Evolutionary conservation across 192 early-diverging fungal species (phyloP), one percentile per base, ranked within the genome.

Genomic region (Podila verticillata): DNA sequence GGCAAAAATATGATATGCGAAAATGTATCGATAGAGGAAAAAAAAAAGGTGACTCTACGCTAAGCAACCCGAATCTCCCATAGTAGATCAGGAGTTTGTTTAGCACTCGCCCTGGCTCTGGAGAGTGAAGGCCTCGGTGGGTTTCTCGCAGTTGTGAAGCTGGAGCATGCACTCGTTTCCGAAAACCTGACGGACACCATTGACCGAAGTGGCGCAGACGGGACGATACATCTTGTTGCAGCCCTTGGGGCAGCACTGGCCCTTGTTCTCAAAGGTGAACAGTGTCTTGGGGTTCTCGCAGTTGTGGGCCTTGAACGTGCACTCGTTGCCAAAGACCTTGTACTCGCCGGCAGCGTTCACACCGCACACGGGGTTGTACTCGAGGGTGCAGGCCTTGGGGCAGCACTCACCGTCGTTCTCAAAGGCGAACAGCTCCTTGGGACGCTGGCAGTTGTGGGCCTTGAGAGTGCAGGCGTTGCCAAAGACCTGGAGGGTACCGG

Each of bases 291-390:
- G 51, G 51, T 54, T 54, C 24, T 54, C 51, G 24, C 51, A 54
- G 51, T 54, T 54, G 22, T 54, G 51, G 51, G 22, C 0, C 51
- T 54, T 54, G 51, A 54, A 54, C 1, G 51, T 54, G 51, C 51
- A 54, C 51, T 54, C 51, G 51, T 54, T 54, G 51, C 51, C 51
- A 54, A 54, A 54, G 22, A 26, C 24, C 51, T 54, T 54, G 51
- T 24, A 26, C 7, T n/a, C 51, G 20, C 51, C 51, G 17, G n/a
- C 24, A n/a, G 20, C 24, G 51, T 7, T 24, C 0, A 26, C 24
- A 10, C 51, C 51, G 51, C 51, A 54, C 2, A 54, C 51, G 10
- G 51, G 51, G 5, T 7, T 17, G 7, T 54, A 54, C n/a, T 54
- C 51, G 20, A 2, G 4, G 22, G 51, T 54, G 51, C 51, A 54